Evolutionary conservation across 1,139 yeast genomes (phyloP).

Genomic region (Meyerozyma guilliermondii): DNA sequence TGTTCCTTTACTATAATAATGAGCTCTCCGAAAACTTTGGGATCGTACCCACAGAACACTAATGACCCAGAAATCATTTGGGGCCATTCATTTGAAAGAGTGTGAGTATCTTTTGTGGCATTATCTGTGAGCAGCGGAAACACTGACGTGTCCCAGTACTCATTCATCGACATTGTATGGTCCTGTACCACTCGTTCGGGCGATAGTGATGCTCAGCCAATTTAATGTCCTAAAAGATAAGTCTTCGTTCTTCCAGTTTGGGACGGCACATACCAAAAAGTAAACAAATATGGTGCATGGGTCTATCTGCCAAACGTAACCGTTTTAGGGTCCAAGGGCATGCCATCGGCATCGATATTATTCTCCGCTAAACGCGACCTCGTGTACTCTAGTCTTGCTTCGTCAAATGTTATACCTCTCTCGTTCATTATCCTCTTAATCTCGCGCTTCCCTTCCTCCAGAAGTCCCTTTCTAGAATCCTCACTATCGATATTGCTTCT

Average conservation of each 20-base stretch:
- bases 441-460: constrained; percentile 46
- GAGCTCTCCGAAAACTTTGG: constrained; percentile 45
- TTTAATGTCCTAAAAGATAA: not conserved
- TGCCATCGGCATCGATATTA: constrained; percentile 44
- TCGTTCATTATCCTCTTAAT: constrained; percentile 53
- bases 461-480: constrained; percentile 61
- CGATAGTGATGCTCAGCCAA: not conserved
- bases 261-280: not conserved
- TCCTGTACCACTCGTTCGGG: not conserved
- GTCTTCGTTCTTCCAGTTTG: not conserved
- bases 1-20: constrained; percentile 52
- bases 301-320: constrained; percentile 25
- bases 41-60: constrained; percentile 51
- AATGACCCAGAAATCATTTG: constrained; percentile 47
- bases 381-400: constrained; percentile 58
- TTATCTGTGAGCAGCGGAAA: not conserved
- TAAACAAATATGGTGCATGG: constrained; percentile 1
- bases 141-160: not conserved
- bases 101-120: not conserved
- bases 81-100: constrained; percentile 25
- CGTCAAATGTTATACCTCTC: constrained; percentile 53
- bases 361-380: constrained; percentile 42
- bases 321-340: constrained; percentile 45
- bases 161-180: not conserved
- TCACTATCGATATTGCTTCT: constrained; percentile 36